Conservation (phyloP, 306 rosid genomes). For the Fagus crenata region DNA sequence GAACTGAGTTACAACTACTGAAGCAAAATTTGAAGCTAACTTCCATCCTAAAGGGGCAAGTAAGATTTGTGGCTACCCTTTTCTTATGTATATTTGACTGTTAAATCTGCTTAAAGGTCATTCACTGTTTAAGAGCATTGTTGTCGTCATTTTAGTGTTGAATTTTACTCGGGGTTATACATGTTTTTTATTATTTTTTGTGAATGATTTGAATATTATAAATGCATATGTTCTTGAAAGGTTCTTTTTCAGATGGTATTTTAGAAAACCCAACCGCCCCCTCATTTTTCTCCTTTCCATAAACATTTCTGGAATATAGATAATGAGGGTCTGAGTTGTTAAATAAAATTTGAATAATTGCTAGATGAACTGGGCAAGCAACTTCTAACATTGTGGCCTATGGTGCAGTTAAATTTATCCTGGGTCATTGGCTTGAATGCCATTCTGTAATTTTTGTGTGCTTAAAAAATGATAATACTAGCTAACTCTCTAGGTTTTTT, state of each 20-base stretch:
- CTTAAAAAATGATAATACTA: not conserved
- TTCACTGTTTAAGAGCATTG: not conserved
- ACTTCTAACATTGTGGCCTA: not conserved
- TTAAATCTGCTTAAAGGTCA: not conserved
- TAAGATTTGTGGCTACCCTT: conserved; percentile 42
- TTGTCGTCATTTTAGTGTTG: not conserved
- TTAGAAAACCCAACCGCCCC: not conserved
- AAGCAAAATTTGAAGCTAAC: conserved; percentile 66
- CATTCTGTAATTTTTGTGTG: not conserved
- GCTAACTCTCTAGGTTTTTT: not conserved
- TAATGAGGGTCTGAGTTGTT: not conserved
- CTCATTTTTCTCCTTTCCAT: not conserved
- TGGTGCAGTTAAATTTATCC: not conserved
- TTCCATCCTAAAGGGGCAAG: conserved; percentile 79
- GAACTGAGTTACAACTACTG: conserved; percentile 64
- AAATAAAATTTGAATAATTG: not conserved
- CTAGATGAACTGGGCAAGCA: not conserved
- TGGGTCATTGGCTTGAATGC: not conserved
- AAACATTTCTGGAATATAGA: not conserved
- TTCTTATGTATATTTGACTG: conserved; percentile 20
- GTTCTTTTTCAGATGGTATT: not conserved
- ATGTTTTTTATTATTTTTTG: not conserved
- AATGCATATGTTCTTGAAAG: not conserved
- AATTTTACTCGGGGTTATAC: not conserved
- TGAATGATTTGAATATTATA: not conserved